Evolutionary conservation across 768 basidiomycete genomes (phyloP).

Genomic region (Collybia sordida): DNA sequence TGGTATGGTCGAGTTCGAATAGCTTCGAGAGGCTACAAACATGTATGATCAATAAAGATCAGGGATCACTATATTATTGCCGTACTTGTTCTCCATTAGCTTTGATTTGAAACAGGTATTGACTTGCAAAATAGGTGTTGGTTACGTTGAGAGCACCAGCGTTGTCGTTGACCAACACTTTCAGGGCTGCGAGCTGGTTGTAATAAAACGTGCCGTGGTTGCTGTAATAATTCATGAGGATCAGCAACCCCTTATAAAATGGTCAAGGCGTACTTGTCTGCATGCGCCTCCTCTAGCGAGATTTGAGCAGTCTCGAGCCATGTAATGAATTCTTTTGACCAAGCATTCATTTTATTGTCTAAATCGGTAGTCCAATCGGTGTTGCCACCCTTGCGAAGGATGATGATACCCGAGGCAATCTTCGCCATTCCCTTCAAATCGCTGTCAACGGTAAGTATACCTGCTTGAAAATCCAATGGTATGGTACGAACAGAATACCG

Average conservation of each 20-base stretch:
- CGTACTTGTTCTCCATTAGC: conserved; percentile 58
- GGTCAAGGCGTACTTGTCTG: conserved; percentile 46
- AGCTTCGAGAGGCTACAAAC: conserved; percentile 54
- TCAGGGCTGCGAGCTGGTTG: conserved; percentile 57
- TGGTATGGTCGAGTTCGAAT: conserved; percentile 63
- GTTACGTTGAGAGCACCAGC: conserved; percentile 46
- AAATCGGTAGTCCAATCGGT: conserved; percentile 54
- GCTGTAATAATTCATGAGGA: conserved; percentile 27
- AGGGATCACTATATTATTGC: background rate
- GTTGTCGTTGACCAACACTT: conserved; percentile 51
- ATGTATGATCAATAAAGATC: background rate
- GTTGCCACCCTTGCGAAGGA: conserved; percentile 49
- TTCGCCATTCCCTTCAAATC: conserved; percentile 61
- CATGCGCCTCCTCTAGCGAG: conserved; percentile 43
- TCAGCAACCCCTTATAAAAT: background rate
- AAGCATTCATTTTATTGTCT: conserved; percentile 46
- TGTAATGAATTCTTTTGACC: conserved; percentile 49
- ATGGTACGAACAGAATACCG: conserved; percentile 48
- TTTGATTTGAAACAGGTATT: conserved; percentile 53
- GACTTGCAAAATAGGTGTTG: conserved; percentile 47
- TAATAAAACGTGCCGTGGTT: conserved; percentile 69
- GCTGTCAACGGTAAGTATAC: conserved; percentile 20
- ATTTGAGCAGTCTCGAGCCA: conserved; percentile 55
- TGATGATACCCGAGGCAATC: conserved; percentile 49
- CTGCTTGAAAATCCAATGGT: background rate